Conservation (phyloP, 257 asterid species). For the Euphrasia confusa region DNA sequence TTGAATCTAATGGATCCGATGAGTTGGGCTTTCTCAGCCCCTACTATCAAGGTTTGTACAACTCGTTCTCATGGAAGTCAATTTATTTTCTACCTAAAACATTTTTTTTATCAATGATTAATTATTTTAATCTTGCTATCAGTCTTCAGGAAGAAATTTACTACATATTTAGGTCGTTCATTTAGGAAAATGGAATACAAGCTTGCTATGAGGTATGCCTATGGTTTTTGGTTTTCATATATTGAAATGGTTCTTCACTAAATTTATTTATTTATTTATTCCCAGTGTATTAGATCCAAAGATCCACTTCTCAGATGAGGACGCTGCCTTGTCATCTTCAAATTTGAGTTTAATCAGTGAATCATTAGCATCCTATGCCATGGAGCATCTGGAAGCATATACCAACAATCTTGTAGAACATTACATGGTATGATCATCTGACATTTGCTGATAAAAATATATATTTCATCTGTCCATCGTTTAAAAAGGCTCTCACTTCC, state of each 20-base stretch:
- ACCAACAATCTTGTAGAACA: constrained; percentile 60
- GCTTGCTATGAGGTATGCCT: constrained; percentile 87
- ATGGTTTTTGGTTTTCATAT: constrained; percentile 19
- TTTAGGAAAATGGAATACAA: constrained; percentile 82
- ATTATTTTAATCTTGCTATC: constrained; percentile 21
- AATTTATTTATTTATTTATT: constrained; percentile 22
- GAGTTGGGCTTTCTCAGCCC: constrained; percentile 69
- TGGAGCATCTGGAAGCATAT: constrained; percentile 75
- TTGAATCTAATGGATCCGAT: constrained; percentile 56
- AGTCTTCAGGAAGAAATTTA: constrained; percentile 66
- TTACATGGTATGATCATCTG: constrained; percentile 46
- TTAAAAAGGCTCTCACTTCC: constrained; percentile 6
- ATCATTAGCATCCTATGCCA: constrained; percentile 45
- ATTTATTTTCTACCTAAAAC: not conserved
- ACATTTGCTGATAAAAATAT: not conserved
- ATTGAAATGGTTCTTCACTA: constrained; percentile 13
- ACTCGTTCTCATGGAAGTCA: not conserved
- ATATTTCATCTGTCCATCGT: constrained; percentile 8
- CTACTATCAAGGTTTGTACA: constrained; percentile 54
- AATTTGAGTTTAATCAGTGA: constrained; percentile 40
- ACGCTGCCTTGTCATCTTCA: constrained; percentile 39
- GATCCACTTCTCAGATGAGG: constrained; percentile 51
- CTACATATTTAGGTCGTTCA: constrained; percentile 39
- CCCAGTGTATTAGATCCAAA: constrained; percentile 93
- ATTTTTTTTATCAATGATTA: constrained; percentile 6